Percentiles rank a stretch among this genome's conserved stretches.
These are phyloP conservation scores for Solanum paucissectum DNA, from an alignment of 257 asterid genomes.

Conservation along the genomic window DNA sequence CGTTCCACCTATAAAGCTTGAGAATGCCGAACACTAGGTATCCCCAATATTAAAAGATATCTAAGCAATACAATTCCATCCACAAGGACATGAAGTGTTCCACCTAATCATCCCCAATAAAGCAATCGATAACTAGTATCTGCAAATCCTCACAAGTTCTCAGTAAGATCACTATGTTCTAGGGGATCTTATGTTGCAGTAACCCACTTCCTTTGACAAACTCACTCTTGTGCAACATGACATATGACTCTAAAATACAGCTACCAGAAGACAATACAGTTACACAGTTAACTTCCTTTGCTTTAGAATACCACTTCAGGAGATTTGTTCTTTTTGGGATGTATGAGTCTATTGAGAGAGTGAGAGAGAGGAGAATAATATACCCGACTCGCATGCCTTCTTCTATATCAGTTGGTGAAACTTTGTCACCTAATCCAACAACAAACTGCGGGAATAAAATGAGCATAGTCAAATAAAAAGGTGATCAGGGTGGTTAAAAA, in stretches of 20 bases:
- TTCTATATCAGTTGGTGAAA: slow-evolving; percentile 95
- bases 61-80: not conserved
- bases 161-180: not conserved
- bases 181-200: not conserved
- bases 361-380: not conserved
- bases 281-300: not conserved
- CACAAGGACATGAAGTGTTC: not conserved
- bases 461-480: slow-evolving; percentile 1
- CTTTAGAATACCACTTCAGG: not conserved
- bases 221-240: not conserved
- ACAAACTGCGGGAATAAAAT: slow-evolving; percentile 54
- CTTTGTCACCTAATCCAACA: slow-evolving; percentile 94
- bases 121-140: not conserved
- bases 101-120: not conserved
- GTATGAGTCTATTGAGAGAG: too few relatives aligned
- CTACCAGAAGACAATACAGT: not conserved
- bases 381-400: slow-evolving; percentile 99
- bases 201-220: not conserved
- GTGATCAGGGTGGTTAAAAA: slow-evolving; percentile 14
- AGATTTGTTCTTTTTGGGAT: not conserved
- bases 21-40: not conserved
- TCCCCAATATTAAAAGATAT: not conserved
- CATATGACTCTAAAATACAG: not conserved
- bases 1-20: not conserved
- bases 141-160: not conserved